Evolutionary conservation across 176 grass and related monocot species (phyloP).

Genomic region (Carex myosuroides): DNA sequence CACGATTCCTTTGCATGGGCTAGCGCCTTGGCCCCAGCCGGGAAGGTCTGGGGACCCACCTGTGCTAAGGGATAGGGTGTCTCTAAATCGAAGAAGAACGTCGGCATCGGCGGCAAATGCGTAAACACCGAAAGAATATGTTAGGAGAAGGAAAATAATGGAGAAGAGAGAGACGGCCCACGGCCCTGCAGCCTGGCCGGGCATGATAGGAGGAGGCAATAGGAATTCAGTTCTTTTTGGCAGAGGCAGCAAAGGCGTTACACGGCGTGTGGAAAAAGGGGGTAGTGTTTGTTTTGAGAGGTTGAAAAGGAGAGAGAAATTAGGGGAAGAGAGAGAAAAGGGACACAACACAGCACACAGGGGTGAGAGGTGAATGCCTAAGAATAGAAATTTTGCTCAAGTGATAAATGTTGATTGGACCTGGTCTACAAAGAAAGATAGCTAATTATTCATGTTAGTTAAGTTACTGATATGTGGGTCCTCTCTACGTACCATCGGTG

Average conservation of each 20-base stretch:
- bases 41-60: conserved; percentile 9
- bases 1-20: conserved; percentile 1
- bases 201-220: conserved; percentile 37
- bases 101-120: conserved; percentile 5
- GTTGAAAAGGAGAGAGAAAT: conserved; percentile 17
- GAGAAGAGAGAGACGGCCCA: conserved; percentile 23
- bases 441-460: not conserved
- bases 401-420: not conserved
- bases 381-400: conserved; percentile 45
- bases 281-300: conserved; percentile 21
- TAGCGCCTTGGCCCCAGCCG: conserved; percentile 19
- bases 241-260: not conserved
- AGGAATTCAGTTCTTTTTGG: not conserved
- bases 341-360: not conserved
- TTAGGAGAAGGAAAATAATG: conserved; percentile 17
- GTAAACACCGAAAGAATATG: not conserved
- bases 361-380: conserved; percentile 26
- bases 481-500: not conserved
- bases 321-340: conserved; percentile 22
- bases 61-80: not conserved
- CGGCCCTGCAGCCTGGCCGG: conserved; percentile 27
- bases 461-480: not conserved
- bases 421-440: not conserved
- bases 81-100: conserved; percentile 35
- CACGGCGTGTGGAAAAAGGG: conserved; percentile 19